Evolutionary conservation across 345 rosid species (phyloP).

Genomic region (Acer yangbiense): DNA sequence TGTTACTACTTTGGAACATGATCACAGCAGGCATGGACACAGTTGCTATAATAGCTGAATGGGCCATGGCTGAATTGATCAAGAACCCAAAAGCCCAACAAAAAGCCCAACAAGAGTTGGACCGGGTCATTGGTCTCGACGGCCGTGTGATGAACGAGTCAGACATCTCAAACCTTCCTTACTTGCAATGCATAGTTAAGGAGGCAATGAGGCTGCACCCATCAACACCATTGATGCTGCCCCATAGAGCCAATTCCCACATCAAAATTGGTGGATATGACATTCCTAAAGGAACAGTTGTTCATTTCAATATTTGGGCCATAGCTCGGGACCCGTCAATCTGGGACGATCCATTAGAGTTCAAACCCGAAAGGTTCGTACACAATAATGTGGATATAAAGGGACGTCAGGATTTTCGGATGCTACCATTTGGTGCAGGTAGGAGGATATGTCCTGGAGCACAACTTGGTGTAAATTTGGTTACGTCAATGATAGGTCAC

Average conservation of each 20-base stretch:
- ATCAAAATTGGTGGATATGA: conserved; percentile 43
- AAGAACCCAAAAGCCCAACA: no score
- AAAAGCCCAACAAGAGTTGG: no score
- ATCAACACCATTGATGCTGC: conserved; percentile 52
- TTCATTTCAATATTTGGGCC: conserved; percentile 45
- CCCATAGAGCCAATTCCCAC: conserved; percentile 40
- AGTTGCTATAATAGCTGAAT: no score
- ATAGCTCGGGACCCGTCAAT: conserved; percentile 35
- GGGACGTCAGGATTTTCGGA: conserved; percentile 31
- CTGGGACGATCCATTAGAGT: conserved; percentile 43
- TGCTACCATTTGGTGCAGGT: conserved; percentile 39
- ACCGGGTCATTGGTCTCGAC: neutral
- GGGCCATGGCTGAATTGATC: no score
- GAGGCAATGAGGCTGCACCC: conserved; percentile 46
- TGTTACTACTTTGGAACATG: conserved; percentile 55
- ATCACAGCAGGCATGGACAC: conserved; percentile 21
- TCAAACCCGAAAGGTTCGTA: conserved; percentile 44
- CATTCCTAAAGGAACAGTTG: conserved; percentile 36
- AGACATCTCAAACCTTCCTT: conserved; percentile 24
- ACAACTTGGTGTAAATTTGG: conserved; percentile 45
- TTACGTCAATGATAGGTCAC: conserved; percentile 44
- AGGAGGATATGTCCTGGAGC: conserved; percentile 51
- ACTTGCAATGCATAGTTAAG: conserved; percentile 23
- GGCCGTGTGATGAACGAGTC: conserved; percentile 15
- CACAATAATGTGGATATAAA: conserved; percentile 40